Evolutionary conservation across 73 alveolate genomes (phyloP), one percentile per base, ranked within the genome.

Genomic region (Tetrahymena elliotti): DNA sequence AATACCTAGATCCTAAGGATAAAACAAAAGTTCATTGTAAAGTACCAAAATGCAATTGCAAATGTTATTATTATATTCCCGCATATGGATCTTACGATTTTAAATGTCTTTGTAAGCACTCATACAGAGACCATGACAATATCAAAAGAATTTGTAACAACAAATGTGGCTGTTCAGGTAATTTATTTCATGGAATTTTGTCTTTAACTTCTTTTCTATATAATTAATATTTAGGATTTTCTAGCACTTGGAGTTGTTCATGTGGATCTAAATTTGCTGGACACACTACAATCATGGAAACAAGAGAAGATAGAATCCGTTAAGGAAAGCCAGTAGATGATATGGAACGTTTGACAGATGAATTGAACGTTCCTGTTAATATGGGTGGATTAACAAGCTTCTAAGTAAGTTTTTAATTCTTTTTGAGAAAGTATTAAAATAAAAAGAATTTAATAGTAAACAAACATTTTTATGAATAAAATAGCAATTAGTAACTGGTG

Each of bases 61-160:
- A 97, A 95, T 96, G 97, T 93, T 99, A 94, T 96, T 96, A 97
- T 53, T 98, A 99, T 84, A 98, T 99, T 9, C 99, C 99, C 1
- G 97, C 97, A 52, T 99, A 98, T 95, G 99, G 99, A 0, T 98
- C 99, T 4, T 93, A 98, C 35, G 99, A 99, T 97, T 95, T 98
- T 35, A 99, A 99, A 94, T 99, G 99, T 95, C 96, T 98, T 33
- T 99, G 99, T 94, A 98, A 99, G 96, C 99, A 99, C 96, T 98
- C 99, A 8, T 99, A 97, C 95, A 96, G 96, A 33, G 99, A 97
- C n/a, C 99, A 98, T 93, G 98, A 98, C 54, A 95, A 97, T 83
- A 93, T 88, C 33, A 95, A 95, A 27, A 97, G 95, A 93, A 95
- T 40, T 53, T 98, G 99, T 82, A 97, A 97, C 31, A 97, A 95